Conservation (phyloP, 139 green algal genomes). For the Closterium sp. region DNA sequence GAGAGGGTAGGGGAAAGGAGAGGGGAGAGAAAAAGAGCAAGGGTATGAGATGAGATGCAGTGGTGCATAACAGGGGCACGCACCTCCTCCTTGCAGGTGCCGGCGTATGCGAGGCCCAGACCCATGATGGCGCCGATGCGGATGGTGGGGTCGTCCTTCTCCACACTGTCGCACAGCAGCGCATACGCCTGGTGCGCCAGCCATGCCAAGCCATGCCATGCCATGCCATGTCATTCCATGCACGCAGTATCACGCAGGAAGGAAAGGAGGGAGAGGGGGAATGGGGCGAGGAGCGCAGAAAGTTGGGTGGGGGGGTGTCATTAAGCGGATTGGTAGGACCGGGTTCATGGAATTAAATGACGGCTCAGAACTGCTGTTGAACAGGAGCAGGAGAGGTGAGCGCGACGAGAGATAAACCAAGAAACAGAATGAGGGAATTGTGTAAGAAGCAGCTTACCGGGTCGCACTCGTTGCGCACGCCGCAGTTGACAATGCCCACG, state of each 20-base stretch:
- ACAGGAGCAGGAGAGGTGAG: too few species aligned
- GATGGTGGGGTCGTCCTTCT: slow-evolving; percentile 68
- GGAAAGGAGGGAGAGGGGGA: not conserved
- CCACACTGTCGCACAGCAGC: slow-evolving; percentile 87
- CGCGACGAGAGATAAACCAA: too few species aligned
- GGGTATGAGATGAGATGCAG: not conserved
- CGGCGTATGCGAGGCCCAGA: slow-evolving; percentile 96
- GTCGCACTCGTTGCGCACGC: slow-evolving; percentile 91
- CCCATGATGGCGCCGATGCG: slow-evolving; percentile 87
- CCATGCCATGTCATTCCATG: not conserved
- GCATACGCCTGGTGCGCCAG: slow-evolving; percentile 72
- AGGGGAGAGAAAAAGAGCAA: not conserved
- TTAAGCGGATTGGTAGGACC: too few species aligned
- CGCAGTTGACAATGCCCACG: slow-evolving; percentile 85
- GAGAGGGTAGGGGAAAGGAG: not conserved
- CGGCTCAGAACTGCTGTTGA: too few species aligned
- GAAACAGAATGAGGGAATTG: too few species aligned
- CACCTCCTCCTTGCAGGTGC: slow-evolving; percentile 73
- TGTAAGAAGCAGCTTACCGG: too few species aligned
- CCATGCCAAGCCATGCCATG: not conserved
- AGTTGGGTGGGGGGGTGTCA: too few species aligned
- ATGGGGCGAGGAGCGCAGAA: not conserved
- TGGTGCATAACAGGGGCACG: too few species aligned
- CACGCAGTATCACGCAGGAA: not conserved
- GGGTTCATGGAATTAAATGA: too few species aligned